Percentiles rank a stretch among this genome's conserved stretches.
Evolutionary conservation across 345 rosid species (phyloP).

Genomic region (Xanthoceras sorbifolium): DNA sequence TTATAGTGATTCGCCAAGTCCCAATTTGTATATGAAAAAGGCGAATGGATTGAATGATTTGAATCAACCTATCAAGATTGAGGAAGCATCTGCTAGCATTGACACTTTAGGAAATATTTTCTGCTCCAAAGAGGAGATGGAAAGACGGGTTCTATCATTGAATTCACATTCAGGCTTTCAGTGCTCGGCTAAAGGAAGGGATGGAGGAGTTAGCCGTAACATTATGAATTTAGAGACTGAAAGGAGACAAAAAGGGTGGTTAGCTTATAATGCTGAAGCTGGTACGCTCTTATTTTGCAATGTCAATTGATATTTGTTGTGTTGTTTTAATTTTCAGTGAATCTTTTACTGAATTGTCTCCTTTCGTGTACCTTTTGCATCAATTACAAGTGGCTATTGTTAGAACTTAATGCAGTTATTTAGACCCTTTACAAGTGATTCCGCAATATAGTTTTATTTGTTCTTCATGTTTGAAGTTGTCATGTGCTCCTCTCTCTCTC

Average conservation of each 20-base stretch:
- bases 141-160: conserved; percentile 25
- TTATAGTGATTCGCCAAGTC: conserved; percentile 34
- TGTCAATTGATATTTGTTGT: not conserved
- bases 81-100: conserved; percentile 36
- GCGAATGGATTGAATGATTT: conserved; percentile 41
- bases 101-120: conserved; percentile 22
- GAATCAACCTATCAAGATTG: conserved; percentile 53
- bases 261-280: conserved; percentile 21
- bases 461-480: not conserved
- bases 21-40: conserved; percentile 28
- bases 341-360: not conserved
- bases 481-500: too few relatives aligned
- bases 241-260: conserved; percentile 32
- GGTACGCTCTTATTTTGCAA: conserved; percentile 27
- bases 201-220: conserved; percentile 32
- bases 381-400: not conserved
- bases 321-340: not conserved
- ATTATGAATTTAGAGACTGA: conserved; percentile 38
- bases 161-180: conserved; percentile 26
- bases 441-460: not conserved
- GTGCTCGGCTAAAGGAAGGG: conserved; percentile 26
- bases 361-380: not conserved
- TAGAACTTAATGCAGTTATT: too few relatives aligned
- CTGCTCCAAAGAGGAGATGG: conserved; percentile 24
- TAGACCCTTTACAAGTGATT: not conserved